These are phyloP conservation scores for Amanita muscaria DNA, from an alignment of 768 basidiomycete species.

Conservation along the genomic window DNA sequence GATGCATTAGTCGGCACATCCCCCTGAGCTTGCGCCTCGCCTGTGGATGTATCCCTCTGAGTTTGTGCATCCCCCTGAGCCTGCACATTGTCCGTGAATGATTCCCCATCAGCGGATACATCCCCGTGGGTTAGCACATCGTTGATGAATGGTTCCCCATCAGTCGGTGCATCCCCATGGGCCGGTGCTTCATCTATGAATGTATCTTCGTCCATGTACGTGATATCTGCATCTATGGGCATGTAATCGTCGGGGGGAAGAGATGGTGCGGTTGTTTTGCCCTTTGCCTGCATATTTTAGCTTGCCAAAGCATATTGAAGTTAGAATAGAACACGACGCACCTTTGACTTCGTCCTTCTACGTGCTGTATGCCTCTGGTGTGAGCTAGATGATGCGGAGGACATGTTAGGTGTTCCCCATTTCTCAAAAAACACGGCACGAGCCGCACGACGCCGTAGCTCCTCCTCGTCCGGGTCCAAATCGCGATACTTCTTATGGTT, in stretches of 20 bases:
- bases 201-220: not conserved
- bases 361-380: not conserved
- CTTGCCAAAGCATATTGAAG: not conserved
- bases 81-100: not conserved
- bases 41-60: not conserved
- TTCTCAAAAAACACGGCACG: not conserved
- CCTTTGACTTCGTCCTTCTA: not conserved
- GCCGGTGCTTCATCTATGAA: not conserved
- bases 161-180: no score
- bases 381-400: not conserved
- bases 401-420: not conserved
- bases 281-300: constrained; percentile 1
- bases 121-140: no score
- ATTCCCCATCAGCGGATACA: no score
- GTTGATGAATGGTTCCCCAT: no score
- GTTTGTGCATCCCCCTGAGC: not conserved
- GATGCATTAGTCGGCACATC: not conserved
- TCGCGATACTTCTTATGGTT: not conserved
- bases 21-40: not conserved
- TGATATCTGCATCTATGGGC: not conserved
- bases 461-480: constrained; percentile 5
- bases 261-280: not conserved
- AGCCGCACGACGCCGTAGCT: not conserved
- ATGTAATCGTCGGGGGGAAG: not conserved
- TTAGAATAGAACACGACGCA: not conserved